Percentiles rank a stretch among this genome's conserved stretches.
Conservation (phyloP, 1,139 yeast genomes). For the Suhomyces ambrosiae region DNA sequence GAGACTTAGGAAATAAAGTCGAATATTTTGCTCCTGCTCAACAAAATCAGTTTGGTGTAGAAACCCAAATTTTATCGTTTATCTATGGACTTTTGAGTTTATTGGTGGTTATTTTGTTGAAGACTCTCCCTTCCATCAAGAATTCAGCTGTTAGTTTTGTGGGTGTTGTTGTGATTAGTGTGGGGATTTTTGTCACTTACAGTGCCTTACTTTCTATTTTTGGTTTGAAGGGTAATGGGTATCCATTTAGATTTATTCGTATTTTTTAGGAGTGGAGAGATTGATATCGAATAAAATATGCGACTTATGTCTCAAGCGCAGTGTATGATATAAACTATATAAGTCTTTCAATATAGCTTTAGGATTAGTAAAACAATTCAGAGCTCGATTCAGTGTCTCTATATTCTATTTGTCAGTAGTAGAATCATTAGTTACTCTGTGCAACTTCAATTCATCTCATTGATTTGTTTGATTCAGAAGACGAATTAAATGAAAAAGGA, state of each 20-base stretch:
- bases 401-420: no score
- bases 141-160: conserved; percentile 45
- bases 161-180: conserved; percentile 43
- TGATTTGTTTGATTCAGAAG: no score
- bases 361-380: no score
- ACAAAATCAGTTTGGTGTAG: conserved; percentile 76
- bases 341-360: no score
- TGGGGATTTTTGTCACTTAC: conserved; percentile 50
- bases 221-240: conserved; percentile 58
- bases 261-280: conserved; percentile 19
- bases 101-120: conserved; percentile 49
- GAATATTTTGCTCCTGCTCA: conserved; percentile 69
- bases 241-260: conserved; percentile 55
- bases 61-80: conserved; percentile 73
- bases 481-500: no score
- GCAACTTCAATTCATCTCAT: no score
- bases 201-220: conserved; percentile 59
- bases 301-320: no score
- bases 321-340: no score
- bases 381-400: no score
- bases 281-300: no score
- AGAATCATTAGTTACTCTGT: no score
- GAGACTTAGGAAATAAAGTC: conserved; percentile 56
- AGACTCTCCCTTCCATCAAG: conserved; percentile 48
- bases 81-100: conserved; percentile 61